Evolutionary conservation across 2,329 filamentous ascomycete genomes (phyloP).

Genomic region (Scopulariopsis brevicaulis): DNA sequence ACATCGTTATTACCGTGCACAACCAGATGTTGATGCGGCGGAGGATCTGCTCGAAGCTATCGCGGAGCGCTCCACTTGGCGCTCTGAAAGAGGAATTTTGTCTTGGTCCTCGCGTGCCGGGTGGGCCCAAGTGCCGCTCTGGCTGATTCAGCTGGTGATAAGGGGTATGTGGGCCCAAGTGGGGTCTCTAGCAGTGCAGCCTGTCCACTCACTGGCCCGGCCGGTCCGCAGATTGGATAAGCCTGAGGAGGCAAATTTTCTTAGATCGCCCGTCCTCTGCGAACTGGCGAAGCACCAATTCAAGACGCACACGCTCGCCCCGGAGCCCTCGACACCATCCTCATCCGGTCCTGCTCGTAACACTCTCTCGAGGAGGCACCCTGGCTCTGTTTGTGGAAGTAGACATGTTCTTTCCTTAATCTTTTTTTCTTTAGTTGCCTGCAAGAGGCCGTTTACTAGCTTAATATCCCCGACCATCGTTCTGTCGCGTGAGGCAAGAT

Average conservation of each 20-base stretch:
- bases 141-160: background rate
- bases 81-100: background rate
- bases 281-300: background rate
- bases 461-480: background rate
- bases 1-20: background rate
- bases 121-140: background rate
- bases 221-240: background rate
- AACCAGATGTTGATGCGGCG: background rate
- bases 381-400: background rate
- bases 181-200: background rate
- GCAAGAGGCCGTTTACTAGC: conserved; percentile 7
- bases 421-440: conserved; percentile 10
- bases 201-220: background rate
- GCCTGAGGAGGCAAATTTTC: background rate
- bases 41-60: background rate
- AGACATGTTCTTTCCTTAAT: conserved; percentile 6
- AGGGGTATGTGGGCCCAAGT: background rate
- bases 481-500: conserved; percentile 13
- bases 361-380: background rate
- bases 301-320: background rate
- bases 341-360: background rate
- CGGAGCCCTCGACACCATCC: background rate
- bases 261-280: background rate
- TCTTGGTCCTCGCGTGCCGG: background rate
- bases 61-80: background rate